These are phyloP conservation scores for Colletotrichum karsti DNA, from an alignment of 2,329 filamentous ascomycete genomes.

Conservation along the genomic window DNA sequence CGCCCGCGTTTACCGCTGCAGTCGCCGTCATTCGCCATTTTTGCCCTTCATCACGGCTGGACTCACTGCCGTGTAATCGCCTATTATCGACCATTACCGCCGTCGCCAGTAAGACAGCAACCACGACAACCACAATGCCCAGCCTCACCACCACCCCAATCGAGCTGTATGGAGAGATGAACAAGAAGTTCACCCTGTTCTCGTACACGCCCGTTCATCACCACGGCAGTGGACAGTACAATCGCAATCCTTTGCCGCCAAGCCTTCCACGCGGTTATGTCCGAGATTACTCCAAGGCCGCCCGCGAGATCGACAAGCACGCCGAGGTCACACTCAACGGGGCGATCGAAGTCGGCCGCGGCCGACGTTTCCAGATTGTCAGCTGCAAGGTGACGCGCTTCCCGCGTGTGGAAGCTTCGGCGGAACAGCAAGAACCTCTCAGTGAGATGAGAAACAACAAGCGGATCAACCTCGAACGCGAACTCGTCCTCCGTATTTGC, in stretches of 20 bases:
- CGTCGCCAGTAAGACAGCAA: no score
- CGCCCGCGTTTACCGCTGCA: no score
- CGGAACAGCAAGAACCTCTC: background rate
- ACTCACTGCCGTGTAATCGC: no score
- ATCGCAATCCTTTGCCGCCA: background rate
- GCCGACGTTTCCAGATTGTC: background rate
- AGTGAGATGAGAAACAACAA: rapidly evolving
- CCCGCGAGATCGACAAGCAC: rapidly evolving
- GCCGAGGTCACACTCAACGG: background rate
- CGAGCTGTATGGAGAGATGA: no score
- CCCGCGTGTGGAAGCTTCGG: background rate
- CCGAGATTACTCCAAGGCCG: background rate
- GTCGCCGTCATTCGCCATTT: no score
- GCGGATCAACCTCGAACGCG: background rate
- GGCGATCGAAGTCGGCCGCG: background rate
- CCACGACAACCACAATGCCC: no score
- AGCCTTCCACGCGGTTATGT: background rate
- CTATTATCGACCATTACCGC: no score
- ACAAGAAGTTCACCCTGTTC: rapidly evolving
- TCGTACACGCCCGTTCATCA: background rate
- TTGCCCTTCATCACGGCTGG: no score
- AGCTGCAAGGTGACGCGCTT: rapidly evolving
- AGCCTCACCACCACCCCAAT: no score
- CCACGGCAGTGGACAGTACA: background rate
- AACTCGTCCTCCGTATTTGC: background rate